A percentile compares a stretch with the other conserved stretches of the same genome.
phyloP scores from a whole-genome alignment of 345 rosid species.

The Turnera subulata region DNA sequence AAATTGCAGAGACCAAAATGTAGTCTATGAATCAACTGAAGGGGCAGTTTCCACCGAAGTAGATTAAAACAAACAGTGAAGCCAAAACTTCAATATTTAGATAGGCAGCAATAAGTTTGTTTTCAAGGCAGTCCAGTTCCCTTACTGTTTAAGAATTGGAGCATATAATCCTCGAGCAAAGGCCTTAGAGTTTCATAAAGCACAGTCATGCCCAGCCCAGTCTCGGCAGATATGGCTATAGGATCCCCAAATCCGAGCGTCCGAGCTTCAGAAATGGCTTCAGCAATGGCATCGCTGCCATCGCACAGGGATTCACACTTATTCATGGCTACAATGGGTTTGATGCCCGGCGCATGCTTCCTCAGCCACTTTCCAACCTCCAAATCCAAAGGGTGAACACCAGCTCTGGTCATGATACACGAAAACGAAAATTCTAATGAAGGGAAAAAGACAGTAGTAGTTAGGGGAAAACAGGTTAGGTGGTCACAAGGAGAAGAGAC shows the following conservation, averaged over 20 bases:
- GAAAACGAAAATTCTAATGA: too few species aligned
- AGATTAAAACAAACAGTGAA: too few species aligned
- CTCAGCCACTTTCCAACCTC: conserved; percentile 96
- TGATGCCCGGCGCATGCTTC: conserved; percentile 66
- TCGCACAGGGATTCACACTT: conserved; percentile 75
- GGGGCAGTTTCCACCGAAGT: too few species aligned
- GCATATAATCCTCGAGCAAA: conserved; percentile 58
- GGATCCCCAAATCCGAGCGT: conserved; percentile 85
- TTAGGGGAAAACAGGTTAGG: too few species aligned
- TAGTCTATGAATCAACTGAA: too few species aligned
- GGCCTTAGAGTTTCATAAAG: conserved; percentile 76
- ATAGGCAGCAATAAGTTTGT: too few species aligned
- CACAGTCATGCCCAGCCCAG: conserved; percentile 86
- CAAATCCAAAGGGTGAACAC: conserved; percentile 87
- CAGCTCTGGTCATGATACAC: conserved; percentile 43
- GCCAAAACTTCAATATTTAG: too few species aligned
- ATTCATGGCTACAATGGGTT: conserved; percentile 74
- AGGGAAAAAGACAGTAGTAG: too few species aligned
- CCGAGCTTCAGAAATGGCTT: conserved; percentile 59
- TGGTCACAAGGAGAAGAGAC: too few species aligned
- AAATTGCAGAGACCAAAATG: too few species aligned
- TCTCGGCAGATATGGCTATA: conserved; percentile 89
- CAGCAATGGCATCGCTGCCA: conserved; percentile 50
- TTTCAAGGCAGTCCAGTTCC: background rate
- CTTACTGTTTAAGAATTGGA: conserved; percentile 53